Evolutionary conservation across 192 early-diverging fungal genomes (phyloP), one percentile per base, ranked within the genome.

Genomic region (Coemansia sp.): DNA sequence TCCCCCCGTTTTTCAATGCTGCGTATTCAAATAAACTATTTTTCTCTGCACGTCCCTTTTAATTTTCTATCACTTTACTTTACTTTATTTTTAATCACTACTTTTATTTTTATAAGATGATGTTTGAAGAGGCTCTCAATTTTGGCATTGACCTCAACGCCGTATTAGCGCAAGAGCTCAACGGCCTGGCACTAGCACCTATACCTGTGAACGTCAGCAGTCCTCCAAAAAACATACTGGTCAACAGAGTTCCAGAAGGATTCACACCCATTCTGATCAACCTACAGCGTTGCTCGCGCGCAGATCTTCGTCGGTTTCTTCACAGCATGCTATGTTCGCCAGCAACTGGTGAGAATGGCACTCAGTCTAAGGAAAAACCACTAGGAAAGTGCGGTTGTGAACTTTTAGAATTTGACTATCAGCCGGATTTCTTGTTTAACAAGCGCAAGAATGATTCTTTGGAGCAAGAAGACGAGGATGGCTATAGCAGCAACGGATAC

Each of bases 331-430:
- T 83, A 17, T 83, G 80, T 53, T n/a, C 32, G 28, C 45, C 62
- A 71, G 43, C 43, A 52, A 32, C 35, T 3, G 20, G 41, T 45
- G 38, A 68, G 28, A 37, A 64, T 5, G 43, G 61, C 17, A 17
- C 14, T 2, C 60, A 11, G 4, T 39, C 38, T 4, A 72, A 63
- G 36, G 72, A 75, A 28, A 72, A 37, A 36, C 65, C 76, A 0
- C 61, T 70, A 0, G 76, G 73, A 8, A 76, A 67, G 1, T 83
- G 81, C 52, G 73, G 67, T 11, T 83, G 81, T 22, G 73, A 78
- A 43, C 66, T 83, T n/a, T 37, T 78, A 5, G 81, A 83, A n/a
- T 83, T 78, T 57, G 76, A 83, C 65, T 68, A 83, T 48, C 76
- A 83, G 61, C 81, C 81, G 1, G 76, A 78, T 55, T 75, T 83